phyloP scores from a whole-genome alignment of 352 stramenopile species.

The Phytophthora vignae region DNA sequence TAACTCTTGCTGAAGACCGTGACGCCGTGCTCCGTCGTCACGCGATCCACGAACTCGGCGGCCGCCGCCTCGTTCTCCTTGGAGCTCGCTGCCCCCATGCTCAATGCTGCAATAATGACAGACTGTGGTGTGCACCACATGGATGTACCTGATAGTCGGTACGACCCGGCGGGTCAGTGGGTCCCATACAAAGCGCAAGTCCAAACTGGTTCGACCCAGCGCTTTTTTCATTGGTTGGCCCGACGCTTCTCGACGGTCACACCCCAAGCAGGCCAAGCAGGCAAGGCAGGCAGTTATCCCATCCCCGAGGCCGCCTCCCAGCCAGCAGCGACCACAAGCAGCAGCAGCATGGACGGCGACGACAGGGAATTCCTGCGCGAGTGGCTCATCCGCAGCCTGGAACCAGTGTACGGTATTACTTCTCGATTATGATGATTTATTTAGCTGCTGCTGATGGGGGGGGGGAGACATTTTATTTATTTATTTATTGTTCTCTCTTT shows the following conservation, averaged over 20 bases:
- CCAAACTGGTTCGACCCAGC: background rate
- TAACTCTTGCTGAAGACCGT: conserved; percentile 94
- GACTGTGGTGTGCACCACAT: no score
- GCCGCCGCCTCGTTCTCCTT: conserved; percentile 62
- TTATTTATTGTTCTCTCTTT: background rate
- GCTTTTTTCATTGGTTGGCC: conserved; percentile 40
- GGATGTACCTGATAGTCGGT: no score
- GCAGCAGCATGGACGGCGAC: conserved; percentile 70
- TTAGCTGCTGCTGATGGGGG: no score
- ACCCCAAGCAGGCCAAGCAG: background rate
- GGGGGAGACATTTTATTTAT: no score
- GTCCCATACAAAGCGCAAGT: conserved; percentile 7
- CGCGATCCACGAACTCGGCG: conserved; percentile 62
- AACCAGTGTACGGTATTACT: conserved; percentile 67
- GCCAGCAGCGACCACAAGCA: background rate
- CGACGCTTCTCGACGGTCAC: conserved; percentile 20
- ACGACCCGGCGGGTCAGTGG: no score
- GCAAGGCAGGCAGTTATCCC: conserved; percentile 26
- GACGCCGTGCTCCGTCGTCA: conserved; percentile 57
- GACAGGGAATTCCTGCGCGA: conserved; percentile 85
- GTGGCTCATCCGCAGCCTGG: conserved; percentile 86
- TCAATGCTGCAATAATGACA: background rate
- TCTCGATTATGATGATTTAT: no score
- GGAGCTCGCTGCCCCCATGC: conserved; percentile 51
- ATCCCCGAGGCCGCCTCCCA: background rate